Conservation (phyloP, 306 rosid species). For the Senna tora region DNA sequence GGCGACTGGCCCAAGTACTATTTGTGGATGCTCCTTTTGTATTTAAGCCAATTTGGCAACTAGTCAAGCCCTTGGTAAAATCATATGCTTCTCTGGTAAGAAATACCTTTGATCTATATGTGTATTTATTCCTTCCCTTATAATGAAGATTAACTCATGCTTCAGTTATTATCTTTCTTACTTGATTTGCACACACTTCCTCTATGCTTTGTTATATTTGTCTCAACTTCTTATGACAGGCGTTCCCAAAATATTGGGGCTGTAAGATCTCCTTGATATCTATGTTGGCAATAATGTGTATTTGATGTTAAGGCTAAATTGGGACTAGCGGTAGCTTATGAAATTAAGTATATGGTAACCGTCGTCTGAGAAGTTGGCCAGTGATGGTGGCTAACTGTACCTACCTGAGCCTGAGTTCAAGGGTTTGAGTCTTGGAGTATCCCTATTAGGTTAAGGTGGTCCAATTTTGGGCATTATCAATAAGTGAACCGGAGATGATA, state of each 20-base stretch:
- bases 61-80: constrained; percentile 77
- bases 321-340: neutral
- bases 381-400: constrained; percentile 8
- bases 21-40: constrained; percentile 89
- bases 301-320: constrained; percentile 3
- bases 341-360: neutral
- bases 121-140: neutral
- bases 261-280: constrained; percentile 4
- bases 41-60: constrained; percentile 88
- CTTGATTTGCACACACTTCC: neutral
- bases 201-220: constrained; percentile 14
- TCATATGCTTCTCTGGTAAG: constrained; percentile 88
- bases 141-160: constrained; percentile 6
- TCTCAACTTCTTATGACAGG: constrained; percentile 8
- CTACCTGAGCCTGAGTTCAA: constrained; percentile 21
- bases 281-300: constrained; percentile 10
- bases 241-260: constrained; percentile 5
- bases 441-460: constrained; percentile 14
- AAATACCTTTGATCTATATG: neutral
- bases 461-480: neutral
- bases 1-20: constrained; percentile 75
- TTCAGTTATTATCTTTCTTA: constrained; percentile 9
- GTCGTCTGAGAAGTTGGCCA: neutral
- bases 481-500: neutral
- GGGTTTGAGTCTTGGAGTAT: constrained; percentile 9